Conservation (phyloP, 2,329 filamentous ascomycete genomes). For the Exophiala sp. region DNA sequence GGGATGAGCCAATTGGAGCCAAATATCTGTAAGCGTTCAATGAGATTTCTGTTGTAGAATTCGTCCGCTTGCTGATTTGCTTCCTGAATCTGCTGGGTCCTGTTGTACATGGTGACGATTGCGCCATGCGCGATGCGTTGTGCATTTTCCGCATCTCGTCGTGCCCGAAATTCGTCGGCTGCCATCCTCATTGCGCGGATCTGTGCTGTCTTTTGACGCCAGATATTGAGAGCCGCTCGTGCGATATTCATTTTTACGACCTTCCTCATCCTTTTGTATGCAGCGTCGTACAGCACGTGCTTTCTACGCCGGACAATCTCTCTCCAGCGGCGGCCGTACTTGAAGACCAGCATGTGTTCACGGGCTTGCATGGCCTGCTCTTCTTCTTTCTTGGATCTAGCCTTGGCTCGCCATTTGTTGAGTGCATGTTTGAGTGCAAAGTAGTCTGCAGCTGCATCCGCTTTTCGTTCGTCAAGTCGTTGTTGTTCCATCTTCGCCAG, state of each 20-base stretch:
- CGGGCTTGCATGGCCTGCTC: constrained; percentile 9
- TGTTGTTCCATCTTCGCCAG: constrained; percentile 6
- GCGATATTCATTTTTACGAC: constrained; percentile 22
- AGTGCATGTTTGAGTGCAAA: constrained; percentile 19
- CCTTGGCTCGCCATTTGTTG: constrained; percentile 12
- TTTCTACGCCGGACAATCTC: constrained; percentile 9
- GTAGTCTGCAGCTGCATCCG: constrained; percentile 19
- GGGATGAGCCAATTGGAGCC: constrained; percentile 19
- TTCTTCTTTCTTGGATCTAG: constrained; percentile 3
- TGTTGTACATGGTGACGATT: constrained; percentile 19
- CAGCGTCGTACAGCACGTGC: constrained; percentile 15
- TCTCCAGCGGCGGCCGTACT: constrained; percentile 16
- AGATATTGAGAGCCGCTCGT: constrained; percentile 14
- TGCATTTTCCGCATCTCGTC: constrained; percentile 13
- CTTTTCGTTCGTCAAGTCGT: constrained; percentile 11
- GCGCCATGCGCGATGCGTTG: constrained; percentile 12
- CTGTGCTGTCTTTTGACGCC: constrained; percentile 12
- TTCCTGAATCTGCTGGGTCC: constrained; percentile 11
- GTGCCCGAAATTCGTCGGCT: constrained; percentile 16
- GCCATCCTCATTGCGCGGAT: constrained; percentile 11
- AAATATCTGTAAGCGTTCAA: constrained; percentile 14
- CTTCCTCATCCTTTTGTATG: constrained; percentile 21
- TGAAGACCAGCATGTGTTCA: constrained; percentile 8
- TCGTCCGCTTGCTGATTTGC: constrained; percentile 6
- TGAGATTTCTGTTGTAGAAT: constrained; percentile 10